Conservation (phyloP, 805 yeast species). For the Wickerhamomyces ciferrii region DNA sequence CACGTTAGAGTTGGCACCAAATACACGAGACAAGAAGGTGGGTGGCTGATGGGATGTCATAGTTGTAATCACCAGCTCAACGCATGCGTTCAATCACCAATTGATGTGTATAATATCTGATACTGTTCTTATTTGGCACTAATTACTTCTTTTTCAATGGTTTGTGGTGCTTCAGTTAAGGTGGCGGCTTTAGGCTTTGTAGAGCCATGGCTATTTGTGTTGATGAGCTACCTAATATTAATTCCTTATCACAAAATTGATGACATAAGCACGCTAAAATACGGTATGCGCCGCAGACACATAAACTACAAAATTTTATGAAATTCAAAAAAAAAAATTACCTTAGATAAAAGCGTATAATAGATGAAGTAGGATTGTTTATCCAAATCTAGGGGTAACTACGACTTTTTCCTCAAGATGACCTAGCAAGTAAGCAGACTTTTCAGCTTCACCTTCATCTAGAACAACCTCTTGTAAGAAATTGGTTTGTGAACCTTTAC, state of each 20-base stretch:
- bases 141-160: too few species aligned
- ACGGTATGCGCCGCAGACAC: neutral
- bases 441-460: conserved; percentile 35
- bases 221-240: neutral
- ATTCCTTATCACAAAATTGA: neutral
- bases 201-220: neutral
- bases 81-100: neutral
- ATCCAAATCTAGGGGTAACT: conserved; percentile 45
- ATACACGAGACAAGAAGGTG: conserved; percentile 60
- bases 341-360: too few species aligned
- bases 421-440: conserved; percentile 46
- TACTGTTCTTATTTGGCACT: too few species aligned
- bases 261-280: neutral
- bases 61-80: neutral
- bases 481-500: conserved; percentile 62
- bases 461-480: conserved; percentile 72
- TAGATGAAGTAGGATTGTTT: too few species aligned
- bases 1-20: conserved; percentile 38
- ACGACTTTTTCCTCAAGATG: conserved; percentile 50
- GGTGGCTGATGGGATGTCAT: conserved; percentile 26
- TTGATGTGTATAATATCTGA: too few species aligned
- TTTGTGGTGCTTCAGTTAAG: too few species aligned
- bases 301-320: neutral
- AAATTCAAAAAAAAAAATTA: too few species aligned
- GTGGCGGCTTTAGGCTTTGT: neutral